Evolutionary conservation across 179 eudicot species (phyloP).

Genomic region (Amaranthus tricolor): DNA sequence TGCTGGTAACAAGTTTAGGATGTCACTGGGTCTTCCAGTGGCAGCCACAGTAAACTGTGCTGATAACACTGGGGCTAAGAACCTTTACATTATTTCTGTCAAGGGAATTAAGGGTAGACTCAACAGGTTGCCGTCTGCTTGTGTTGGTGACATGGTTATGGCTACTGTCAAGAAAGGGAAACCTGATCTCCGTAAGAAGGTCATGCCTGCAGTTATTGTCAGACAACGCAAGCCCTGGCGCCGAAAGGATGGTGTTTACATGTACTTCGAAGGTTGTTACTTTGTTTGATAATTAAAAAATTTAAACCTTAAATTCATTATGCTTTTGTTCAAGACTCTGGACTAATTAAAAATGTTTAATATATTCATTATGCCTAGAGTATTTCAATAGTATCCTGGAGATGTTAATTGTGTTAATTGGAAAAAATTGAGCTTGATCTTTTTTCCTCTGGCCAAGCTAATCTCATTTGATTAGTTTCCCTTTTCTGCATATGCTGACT

Average conservation of each 20-base stretch:
- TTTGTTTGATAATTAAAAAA: background rate
- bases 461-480: no score
- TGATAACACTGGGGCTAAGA: conserved; percentile 71
- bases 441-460: no score
- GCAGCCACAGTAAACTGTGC: conserved; percentile 80
- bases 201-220: conserved; percentile 79
- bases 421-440: background rate
- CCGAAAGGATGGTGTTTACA: conserved; percentile 83
- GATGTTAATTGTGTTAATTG: background rate
- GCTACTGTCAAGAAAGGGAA: conserved; percentile 79
- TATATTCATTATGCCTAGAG: no score
- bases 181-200: conserved; percentile 85
- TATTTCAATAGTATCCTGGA: no score
- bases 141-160: conserved; percentile 81
- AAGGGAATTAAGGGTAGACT: conserved; percentile 74
- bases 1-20: conserved; percentile 80
- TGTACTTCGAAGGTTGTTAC: conserved; percentile 65
- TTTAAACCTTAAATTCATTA: background rate
- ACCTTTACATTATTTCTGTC: conserved; percentile 65
- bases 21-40: conserved; percentile 88
- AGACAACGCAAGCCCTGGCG: conserved; percentile 85
- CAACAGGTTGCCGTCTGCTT: conserved; percentile 77
- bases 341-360: no score
- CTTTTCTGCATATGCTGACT: no score
- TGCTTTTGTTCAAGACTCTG: background rate